Percentiles rank a stretch among this genome's conserved stretches.
Conservation (phyloP, 768 basidiomycete genomes). For the Cystoderma amianthinum region DNA sequence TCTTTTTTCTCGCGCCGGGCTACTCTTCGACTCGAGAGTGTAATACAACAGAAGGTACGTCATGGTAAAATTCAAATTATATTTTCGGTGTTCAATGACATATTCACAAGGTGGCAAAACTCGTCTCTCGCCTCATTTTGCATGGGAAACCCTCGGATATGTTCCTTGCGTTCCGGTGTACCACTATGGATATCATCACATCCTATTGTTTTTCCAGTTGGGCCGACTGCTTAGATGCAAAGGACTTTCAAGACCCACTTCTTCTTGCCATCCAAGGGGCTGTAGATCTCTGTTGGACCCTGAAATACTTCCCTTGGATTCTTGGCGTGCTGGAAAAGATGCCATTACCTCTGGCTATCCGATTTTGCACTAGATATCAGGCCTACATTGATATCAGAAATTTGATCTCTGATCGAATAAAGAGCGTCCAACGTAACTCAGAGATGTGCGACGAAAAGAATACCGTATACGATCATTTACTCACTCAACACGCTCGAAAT, state of each 20-base stretch:
- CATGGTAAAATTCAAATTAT: background rate
- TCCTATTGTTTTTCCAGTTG: conserved; percentile 31
- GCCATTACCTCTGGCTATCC: conserved; percentile 8
- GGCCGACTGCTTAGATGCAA: conserved; percentile 20
- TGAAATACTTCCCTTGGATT: conserved; percentile 23
- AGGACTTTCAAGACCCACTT: conserved; percentile 25
- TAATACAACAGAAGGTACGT: conserved; percentile 22
- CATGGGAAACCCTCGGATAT: conserved; percentile 20
- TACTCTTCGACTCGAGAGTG: conserved; percentile 24
- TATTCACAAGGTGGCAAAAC: conserved; percentile 20
- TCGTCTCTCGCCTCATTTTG: conserved; percentile 14
- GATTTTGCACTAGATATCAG: conserved; percentile 5
- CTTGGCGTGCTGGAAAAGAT: conserved; percentile 5
- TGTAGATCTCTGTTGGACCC: conserved; percentile 20
- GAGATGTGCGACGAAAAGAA: conserved; percentile 7
- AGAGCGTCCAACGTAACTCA: conserved; percentile 8
- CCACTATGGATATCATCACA: conserved; percentile 35
- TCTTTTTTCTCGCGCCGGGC: conserved; percentile 32
- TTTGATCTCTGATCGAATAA: conserved; percentile 8
- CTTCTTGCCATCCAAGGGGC: conserved; percentile 21
- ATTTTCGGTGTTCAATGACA: background rate
- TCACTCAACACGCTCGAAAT: background rate
- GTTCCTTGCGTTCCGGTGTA: conserved; percentile 32
- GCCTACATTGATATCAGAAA: conserved; percentile 7
- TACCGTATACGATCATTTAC: conserved; percentile 14